Conservation (phyloP, 23 red algal genomes). For the Chondrus crispus region DNA sequence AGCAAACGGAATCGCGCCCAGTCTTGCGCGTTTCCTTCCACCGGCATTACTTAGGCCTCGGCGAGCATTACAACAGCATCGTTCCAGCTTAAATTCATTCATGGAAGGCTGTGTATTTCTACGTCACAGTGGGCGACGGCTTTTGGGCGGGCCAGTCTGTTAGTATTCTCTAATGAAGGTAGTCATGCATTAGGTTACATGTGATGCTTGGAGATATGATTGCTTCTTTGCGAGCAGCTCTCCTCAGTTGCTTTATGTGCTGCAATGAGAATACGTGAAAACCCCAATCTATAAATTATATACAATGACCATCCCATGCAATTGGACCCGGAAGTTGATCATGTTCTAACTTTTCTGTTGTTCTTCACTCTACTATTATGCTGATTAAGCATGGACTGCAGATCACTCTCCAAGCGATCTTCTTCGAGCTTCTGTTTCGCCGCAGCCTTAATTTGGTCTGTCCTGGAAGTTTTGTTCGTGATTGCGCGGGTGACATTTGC, state of each 20-base stretch:
- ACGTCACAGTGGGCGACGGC: too few relatives aligned
- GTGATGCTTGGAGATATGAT: too few relatives aligned
- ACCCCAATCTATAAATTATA: too few relatives aligned
- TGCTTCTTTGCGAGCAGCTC: background rate
- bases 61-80: constrained; percentile 84
- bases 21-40: constrained; percentile 73
- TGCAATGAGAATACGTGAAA: too few relatives aligned
- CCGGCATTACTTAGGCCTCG: constrained; percentile 65
- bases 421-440: background rate
- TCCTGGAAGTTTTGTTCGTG: too few relatives aligned
- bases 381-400: constrained; percentile 17
- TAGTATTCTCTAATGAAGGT: too few relatives aligned
- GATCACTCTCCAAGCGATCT: background rate
- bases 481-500: too few relatives aligned
- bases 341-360: background rate
- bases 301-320: too few relatives aligned
- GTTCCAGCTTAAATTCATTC: background rate
- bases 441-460: background rate
- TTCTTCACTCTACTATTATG: constrained; percentile 33
- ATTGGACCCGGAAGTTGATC: too few relatives aligned
- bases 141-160: too few relatives aligned
- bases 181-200: too few relatives aligned
- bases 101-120: too few relatives aligned
- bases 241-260: constrained; percentile 19
- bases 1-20: background rate